phyloP scores from a whole-genome alignment of 2,329 filamentous ascomycete species.

The Botrytis deweyae region DNA sequence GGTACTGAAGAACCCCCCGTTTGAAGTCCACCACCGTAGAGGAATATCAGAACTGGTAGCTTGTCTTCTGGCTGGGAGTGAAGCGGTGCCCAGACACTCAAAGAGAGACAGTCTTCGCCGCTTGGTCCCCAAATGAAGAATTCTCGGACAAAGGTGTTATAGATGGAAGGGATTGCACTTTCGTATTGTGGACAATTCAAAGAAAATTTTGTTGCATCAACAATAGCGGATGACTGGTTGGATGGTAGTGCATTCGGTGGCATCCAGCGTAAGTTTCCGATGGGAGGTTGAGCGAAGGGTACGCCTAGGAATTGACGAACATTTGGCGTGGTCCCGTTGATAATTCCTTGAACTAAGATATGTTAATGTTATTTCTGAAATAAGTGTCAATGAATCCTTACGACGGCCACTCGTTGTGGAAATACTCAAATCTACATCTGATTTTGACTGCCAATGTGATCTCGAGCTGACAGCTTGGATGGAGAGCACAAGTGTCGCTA shows the following conservation, averaged over 20 bases:
- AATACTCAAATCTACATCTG: no score
- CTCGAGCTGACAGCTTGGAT: background rate
- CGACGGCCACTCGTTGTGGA: background rate
- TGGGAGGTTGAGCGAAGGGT: background rate
- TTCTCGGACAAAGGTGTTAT: background rate
- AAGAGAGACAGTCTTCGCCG: slow-evolving; percentile 35
- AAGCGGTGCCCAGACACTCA: slow-evolving; percentile 34
- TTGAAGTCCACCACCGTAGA: slow-evolving; percentile 24
- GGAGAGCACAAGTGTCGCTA: background rate
- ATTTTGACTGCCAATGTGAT: background rate
- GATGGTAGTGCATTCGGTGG: background rate
- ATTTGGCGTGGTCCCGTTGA: background rate
- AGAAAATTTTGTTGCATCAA: background rate
- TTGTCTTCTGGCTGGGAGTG: slow-evolving; percentile 36
- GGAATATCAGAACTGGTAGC: slow-evolving; percentile 45
- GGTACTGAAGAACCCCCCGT: slow-evolving; percentile 23
- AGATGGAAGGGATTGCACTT: background rate
- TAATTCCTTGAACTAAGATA: background rate
- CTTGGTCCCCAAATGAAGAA: slow-evolving; percentile 19
- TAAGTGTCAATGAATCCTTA: background rate
- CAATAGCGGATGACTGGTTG: background rate
- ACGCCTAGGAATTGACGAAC: background rate
- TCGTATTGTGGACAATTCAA: background rate
- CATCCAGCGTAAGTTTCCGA: background rate
- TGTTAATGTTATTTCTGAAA: background rate